Evolutionary conservation across 257 asterid species (phyloP).

Genomic region (Solanum boliviense): DNA sequence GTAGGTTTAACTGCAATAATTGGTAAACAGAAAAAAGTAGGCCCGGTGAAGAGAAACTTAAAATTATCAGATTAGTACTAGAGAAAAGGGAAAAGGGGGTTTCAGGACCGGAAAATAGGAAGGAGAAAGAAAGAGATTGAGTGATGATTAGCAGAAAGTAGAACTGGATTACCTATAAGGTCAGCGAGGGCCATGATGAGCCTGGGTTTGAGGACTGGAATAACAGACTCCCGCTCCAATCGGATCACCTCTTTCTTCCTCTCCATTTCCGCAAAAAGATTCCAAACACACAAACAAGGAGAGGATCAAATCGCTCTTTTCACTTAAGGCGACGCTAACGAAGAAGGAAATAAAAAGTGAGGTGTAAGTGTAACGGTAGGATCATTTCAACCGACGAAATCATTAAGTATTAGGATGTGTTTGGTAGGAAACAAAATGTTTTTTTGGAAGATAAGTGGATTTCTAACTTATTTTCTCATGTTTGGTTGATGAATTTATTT

Average conservation of each 20-base stretch:
- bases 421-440: not conserved
- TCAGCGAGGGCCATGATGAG: slow-evolving; percentile 80
- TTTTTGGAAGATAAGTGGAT: too few relatives aligned
- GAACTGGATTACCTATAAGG: slow-evolving; percentile 64
- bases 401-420: not conserved
- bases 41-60: not conserved
- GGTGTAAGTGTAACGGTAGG: not conserved
- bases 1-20: not conserved
- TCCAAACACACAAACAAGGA: not conserved
- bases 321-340: not conserved
- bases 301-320: not conserved
- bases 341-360: not conserved
- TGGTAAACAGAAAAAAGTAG: not conserved
- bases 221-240: slow-evolving; percentile 83
- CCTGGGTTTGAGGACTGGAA: slow-evolving; percentile 92
- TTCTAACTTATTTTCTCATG: too few relatives aligned
- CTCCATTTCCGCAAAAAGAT: not conserved
- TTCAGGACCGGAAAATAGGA: not conserved
- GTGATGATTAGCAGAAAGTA: not conserved
- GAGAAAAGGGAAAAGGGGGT: not conserved
- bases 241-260: slow-evolving; percentile 67
- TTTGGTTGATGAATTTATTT: too few relatives aligned
- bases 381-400: not conserved
- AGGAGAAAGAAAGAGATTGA: not conserved
- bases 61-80: not conserved